Evolutionary conservation across 2,329 filamentous ascomycete species (phyloP).

Genomic region (Phaeosphaeriaceae sp.): DNA sequence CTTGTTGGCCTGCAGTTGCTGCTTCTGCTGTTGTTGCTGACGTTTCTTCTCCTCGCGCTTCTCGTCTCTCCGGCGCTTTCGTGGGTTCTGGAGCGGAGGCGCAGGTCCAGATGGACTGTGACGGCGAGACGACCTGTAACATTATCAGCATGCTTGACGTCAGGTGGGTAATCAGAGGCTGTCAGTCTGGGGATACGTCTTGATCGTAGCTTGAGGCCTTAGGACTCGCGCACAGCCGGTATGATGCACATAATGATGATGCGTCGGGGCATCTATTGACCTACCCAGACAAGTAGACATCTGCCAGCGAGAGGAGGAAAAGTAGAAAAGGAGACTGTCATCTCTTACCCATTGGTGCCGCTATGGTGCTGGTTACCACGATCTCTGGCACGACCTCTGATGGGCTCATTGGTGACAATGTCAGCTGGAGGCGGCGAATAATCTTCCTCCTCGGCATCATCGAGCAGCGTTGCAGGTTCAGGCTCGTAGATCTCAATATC

Average conservation of each 20-base stretch:
- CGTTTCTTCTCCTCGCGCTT: constrained; percentile 44
- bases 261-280: background rate
- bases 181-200: background rate
- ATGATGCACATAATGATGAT: background rate
- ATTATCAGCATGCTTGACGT: constrained; percentile 17
- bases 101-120: constrained; percentile 54
- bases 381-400: constrained; percentile 33
- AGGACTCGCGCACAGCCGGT: background rate
- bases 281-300: constrained; percentile 11
- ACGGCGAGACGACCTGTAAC: constrained; percentile 40
- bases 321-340: background rate
- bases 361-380: constrained; percentile 24
- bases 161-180: too few species aligned
- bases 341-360: constrained; percentile 41
- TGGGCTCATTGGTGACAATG: constrained; percentile 34
- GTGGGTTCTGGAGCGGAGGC: constrained; percentile 54
- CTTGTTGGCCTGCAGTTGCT: constrained; percentile 34
- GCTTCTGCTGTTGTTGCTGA: constrained; percentile 21
- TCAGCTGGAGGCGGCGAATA: constrained; percentile 57
- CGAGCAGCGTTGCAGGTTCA: constrained; percentile 32
- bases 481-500: constrained; percentile 50
- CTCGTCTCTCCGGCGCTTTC: constrained; percentile 60
- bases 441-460: constrained; percentile 50
- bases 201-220: background rate
- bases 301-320: constrained; percentile 21